Conservation (phyloP, 345 rosid genomes). For the Populus ilicifolia region DNA sequence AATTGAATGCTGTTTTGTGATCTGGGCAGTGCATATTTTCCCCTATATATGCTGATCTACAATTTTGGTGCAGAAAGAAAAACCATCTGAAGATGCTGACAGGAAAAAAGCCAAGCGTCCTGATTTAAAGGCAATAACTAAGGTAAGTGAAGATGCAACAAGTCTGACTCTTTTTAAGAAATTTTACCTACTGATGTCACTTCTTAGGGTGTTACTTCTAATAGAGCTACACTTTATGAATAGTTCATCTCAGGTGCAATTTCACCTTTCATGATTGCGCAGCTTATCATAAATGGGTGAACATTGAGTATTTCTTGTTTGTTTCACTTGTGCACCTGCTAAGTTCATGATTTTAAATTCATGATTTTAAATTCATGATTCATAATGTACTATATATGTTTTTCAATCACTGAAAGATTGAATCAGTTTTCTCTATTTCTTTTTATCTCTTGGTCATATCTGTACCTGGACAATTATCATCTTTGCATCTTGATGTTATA, state of each 20-base stretch:
- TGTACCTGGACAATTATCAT: too few relatives aligned
- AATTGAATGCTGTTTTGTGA: not conserved
- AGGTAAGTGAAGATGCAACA: conserved; percentile 47
- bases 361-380: too few relatives aligned
- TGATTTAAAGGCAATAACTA: conserved; percentile 72
- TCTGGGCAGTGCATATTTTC: not conserved
- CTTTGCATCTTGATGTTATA: not conserved
- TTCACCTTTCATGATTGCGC: not conserved
- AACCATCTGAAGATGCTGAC: conserved; percentile 22
- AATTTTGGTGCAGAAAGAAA: conserved; percentile 36
- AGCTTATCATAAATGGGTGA: not conserved
- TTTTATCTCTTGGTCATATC: not conserved
- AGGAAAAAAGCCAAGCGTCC: conserved; percentile 53
- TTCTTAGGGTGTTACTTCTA: not conserved
- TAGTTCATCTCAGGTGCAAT: not conserved
- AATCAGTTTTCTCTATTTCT: not conserved
- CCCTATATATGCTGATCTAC: not conserved
- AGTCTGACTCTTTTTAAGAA: not conserved
- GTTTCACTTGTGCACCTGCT: not conserved
- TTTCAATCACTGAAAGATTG: not conserved
- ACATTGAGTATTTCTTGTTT: not conserved
- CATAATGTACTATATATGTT: not conserved
- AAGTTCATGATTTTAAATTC: too few relatives aligned
- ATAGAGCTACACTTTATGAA: not conserved
- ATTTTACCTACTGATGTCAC: not conserved